phyloP scores from a whole-genome alignment of 305 asterid species.

The Fraxinus nigra region DNA sequence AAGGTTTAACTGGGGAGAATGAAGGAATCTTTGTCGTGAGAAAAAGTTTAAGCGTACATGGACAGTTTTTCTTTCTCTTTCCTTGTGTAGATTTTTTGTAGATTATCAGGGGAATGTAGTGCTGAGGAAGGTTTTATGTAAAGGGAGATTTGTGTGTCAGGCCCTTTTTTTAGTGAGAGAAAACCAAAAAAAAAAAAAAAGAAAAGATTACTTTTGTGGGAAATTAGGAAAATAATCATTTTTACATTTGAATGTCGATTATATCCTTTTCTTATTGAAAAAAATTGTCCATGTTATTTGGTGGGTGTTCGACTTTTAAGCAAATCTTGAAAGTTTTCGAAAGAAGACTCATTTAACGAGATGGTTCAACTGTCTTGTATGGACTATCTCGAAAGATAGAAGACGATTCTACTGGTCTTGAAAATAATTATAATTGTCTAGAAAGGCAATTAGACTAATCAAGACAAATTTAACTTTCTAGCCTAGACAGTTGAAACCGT shows the following conservation, averaged over 20 bases:
- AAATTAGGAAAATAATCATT: neutral
- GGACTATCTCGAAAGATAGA: neutral
- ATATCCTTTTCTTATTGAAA: neutral
- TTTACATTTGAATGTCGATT: neutral
- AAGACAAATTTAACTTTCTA: neutral
- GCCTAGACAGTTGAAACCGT: neutral
- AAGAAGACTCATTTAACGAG: neutral
- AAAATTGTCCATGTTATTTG: neutral
- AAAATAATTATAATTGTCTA: neutral
- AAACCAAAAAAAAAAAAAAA: neutral
- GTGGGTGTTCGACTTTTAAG: neutral
- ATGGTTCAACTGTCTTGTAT: neutral
- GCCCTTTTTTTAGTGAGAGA: neutral
- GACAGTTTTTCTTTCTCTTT: slow-evolving; percentile 4
- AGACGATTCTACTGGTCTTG: neutral
- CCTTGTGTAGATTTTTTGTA: neutral
- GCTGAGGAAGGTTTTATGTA: slow-evolving; percentile 23
- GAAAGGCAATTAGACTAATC: neutral
- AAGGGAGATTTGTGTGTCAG: neutral
- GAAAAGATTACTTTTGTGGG: no score
- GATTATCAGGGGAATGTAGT: slow-evolving; percentile 4
- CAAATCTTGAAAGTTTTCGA: neutral
- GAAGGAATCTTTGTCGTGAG: slow-evolving; percentile 1
- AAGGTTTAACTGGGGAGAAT: slow-evolving; percentile 9
- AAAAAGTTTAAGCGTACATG: neutral